A percentile compares a stretch with the other conserved stretches of the same genome.
Conservation (phyloP, 2,329 filamentous ascomycete genomes). For the Cercospora sojina region DNA sequence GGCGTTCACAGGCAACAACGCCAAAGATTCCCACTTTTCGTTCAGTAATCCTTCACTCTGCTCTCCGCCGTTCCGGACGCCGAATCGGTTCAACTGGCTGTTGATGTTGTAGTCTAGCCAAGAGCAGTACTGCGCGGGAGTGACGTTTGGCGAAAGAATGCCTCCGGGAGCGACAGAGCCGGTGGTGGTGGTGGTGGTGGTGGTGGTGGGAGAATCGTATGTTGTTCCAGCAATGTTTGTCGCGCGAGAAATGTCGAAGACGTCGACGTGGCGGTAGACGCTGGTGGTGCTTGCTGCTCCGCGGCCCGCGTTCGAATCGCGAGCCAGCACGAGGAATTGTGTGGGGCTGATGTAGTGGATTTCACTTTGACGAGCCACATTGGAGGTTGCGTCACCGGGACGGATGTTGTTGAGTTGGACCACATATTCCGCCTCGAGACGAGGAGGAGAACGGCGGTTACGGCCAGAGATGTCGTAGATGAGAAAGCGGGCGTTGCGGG, state of each 20-base stretch:
- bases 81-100: slow-evolving; percentile 62
- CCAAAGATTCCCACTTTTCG: slow-evolving; percentile 75
- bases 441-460: slow-evolving; percentile 27
- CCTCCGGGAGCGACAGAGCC: slow-evolving; percentile 52
- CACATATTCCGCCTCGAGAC: slow-evolving; percentile 58
- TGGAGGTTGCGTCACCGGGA: slow-evolving; percentile 55
- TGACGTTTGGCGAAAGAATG: slow-evolving; percentile 54
- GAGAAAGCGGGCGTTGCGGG: slow-evolving; percentile 61
- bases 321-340: slow-evolving; percentile 66
- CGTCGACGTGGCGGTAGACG: slow-evolving; percentile 66
- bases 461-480: slow-evolving; percentile 59
- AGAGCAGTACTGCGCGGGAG: slow-evolving; percentile 60
- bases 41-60: slow-evolving; percentile 62
- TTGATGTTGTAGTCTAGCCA: slow-evolving; percentile 66
- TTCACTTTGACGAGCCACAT: slow-evolving; percentile 66
- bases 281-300: slow-evolving; percentile 53
- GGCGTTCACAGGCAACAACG: slow-evolving; percentile 58
- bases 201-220: slow-evolving; percentile 41
- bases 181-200: too few species aligned
- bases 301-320: slow-evolving; percentile 62
- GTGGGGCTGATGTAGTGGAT: slow-evolving; percentile 62
- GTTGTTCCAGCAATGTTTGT: slow-evolving; percentile 63
- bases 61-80: slow-evolving; percentile 65
- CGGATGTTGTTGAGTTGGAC: slow-evolving; percentile 52
- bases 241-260: slow-evolving; percentile 63